Evolutionary conservation across 306 rosid genomes (phyloP).

Genomic region (Vigna mungo): DNA sequence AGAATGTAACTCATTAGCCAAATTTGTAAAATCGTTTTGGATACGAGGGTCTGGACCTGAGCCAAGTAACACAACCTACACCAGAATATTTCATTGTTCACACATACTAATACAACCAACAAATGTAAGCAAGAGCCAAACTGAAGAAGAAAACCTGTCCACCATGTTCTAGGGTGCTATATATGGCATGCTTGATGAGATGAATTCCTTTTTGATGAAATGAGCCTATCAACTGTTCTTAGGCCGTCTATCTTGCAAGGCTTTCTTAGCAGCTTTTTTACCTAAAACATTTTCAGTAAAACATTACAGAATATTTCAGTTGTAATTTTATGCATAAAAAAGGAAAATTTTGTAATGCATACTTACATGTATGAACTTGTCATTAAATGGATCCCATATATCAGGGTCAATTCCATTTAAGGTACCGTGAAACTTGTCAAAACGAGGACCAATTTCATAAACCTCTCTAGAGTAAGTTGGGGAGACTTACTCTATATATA

Average conservation of each 20-base stretch:
- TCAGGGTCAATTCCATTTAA: slow-evolving; percentile 88
- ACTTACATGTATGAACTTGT: slow-evolving; percentile 82
- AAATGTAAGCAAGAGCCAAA: not conserved
- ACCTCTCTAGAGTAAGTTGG: slow-evolving; percentile 71
- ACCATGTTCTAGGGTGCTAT: slow-evolving; percentile 68
- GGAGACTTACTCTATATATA: slow-evolving; percentile 73
- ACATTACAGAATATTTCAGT: slow-evolving; percentile 15
- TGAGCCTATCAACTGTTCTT: slow-evolving; percentile 63
- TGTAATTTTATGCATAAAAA: slow-evolving; percentile 10
- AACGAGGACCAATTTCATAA: slow-evolving; percentile 70
- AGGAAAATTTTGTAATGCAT: not conserved
- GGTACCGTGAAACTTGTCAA: slow-evolving; percentile 82
- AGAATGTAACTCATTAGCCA: slow-evolving; percentile 69
- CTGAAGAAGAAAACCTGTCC: slow-evolving; percentile 69
- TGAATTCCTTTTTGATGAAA: slow-evolving; percentile 90
- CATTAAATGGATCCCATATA: slow-evolving; percentile 82
- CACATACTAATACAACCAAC: not conserved
- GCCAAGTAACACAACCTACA: slow-evolving; percentile 89
- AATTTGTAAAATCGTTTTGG: slow-evolving; percentile 79
- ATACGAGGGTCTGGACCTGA: slow-evolving; percentile 92
- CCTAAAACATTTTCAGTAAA: slow-evolving; percentile 72
- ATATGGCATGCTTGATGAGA: slow-evolving; percentile 81
- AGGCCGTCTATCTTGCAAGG: slow-evolving; percentile 78
- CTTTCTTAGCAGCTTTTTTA: slow-evolving; percentile 83
- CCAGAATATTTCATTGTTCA: slow-evolving; percentile 19